phyloP scores from a whole-genome alignment of 257 asterid species.

The Lantana camara region DNA sequence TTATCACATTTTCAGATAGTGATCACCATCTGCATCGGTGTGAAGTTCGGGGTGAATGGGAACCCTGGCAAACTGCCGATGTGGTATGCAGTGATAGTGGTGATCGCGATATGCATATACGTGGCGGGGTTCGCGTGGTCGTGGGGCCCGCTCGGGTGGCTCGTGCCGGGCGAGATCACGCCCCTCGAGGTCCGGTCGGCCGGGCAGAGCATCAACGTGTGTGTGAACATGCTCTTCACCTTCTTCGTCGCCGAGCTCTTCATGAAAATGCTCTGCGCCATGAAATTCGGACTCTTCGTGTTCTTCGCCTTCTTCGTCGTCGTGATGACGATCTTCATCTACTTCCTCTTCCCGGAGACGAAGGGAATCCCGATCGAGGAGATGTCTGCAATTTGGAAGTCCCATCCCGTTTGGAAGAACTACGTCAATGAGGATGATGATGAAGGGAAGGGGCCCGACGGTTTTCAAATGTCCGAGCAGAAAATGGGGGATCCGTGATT shows the following conservation, averaged over 20 bases:
- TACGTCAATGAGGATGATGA: neutral
- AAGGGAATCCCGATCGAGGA: slow-evolving; percentile 41
- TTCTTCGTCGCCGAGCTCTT: slow-evolving; percentile 31
- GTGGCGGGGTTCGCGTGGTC: slow-evolving; percentile 42
- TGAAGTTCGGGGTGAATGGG: slow-evolving; percentile 30
- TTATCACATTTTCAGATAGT: slow-evolving; percentile 5
- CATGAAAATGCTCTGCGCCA: slow-evolving; percentile 26
- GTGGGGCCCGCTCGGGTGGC: slow-evolving; percentile 47
- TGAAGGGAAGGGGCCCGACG: no score
- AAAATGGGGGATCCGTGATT: no score
- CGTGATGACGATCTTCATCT: slow-evolving; percentile 30
- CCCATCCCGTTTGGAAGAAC: neutral
- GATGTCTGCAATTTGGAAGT: slow-evolving; percentile 16
- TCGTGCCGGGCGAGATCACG: slow-evolving; percentile 34
- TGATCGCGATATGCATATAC: slow-evolving; percentile 23
- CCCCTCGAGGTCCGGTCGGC: slow-evolving; percentile 39
- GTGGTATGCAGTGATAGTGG: slow-evolving; percentile 11
- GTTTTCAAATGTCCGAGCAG: no score
- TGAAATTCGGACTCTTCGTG: slow-evolving; percentile 34
- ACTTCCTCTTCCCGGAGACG: slow-evolving; percentile 18
- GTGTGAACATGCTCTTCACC: slow-evolving; percentile 36
- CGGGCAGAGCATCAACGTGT: slow-evolving; percentile 38
- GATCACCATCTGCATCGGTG: slow-evolving; percentile 14
- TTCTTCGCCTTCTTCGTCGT: slow-evolving; percentile 30
- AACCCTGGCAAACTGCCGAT: slow-evolving; percentile 1